Evolutionary conservation across 2,329 filamentous ascomycete species (phyloP), one percentile per base, ranked within the genome.

Genomic region (Colletotrichum liaoningense): DNA sequence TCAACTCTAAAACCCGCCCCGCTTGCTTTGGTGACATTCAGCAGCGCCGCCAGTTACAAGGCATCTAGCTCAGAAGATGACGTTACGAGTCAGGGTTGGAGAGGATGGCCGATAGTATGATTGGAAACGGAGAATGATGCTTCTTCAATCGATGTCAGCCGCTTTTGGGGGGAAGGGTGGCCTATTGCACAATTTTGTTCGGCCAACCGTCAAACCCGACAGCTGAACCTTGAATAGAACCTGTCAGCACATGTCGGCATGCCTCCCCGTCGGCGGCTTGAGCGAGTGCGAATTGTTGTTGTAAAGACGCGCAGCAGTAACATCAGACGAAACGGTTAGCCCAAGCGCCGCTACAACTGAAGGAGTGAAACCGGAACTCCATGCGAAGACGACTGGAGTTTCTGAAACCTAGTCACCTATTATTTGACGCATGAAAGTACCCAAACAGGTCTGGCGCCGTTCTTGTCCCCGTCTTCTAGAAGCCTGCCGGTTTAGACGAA

Each of bases 1-100:
- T 70, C 71, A 73, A 66, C 67, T 73, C 67, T 62, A 65, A 73
- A 73, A 73, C 71, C 19, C 12, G 67, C 71, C 71, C 67, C 71
- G 67, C 67, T 66, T 57, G 67, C 28, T 49, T 64, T 73, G 56
- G 38, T 64, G 46, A 69, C 46, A 28, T 57, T 57, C 22, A 55
- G 54, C 60, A 12, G 52, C 54, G 42, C 16, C 14, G 57, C 58
- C 33, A 57, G 30, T 57, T 57, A 54, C 35, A 63, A 52, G 57
- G 30, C 30, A 28, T 46, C n/a, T 59, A 58, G 58, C 46, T 26
- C 11, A 16, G 22, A 24, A 68, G 33, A 60, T 65, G 70, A 64
- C 66, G 59, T 70, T 64, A 42, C 59, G 70, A 69, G 66, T 70
- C 60, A 60, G 58, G 60, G 12, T 55, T 49, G 26, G 24, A 28